phyloP scores from a whole-genome alignment of 140 eudicot genomes.

The Ambrosia hybrid region DNA sequence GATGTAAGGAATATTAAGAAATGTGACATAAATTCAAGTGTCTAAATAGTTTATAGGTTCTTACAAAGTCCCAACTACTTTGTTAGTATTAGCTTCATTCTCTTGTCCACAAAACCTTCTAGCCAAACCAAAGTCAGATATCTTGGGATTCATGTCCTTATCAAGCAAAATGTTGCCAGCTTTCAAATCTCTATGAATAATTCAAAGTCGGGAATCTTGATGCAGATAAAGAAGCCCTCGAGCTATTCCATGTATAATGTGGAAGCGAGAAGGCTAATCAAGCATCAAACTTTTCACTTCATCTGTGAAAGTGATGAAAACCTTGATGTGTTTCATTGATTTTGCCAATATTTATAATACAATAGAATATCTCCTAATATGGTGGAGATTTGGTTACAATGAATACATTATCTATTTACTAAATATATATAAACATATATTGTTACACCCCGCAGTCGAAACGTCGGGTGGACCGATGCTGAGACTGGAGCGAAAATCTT shows the following conservation, averaged over 20 bases:
- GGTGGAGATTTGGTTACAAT: no score
- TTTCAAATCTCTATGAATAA: constrained; percentile 37
- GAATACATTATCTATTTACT: no score
- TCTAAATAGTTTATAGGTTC: not conserved
- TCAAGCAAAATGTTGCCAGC: constrained; percentile 37
- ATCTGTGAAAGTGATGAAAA: not conserved
- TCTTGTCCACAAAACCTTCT: constrained; percentile 32
- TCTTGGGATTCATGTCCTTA: constrained; percentile 36
- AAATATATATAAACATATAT: no score
- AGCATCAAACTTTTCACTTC: not conserved
- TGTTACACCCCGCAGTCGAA: no score
- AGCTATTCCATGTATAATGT: constrained; percentile 35
- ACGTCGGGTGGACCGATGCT: no score
- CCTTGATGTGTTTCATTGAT: no score
- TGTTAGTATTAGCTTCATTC: constrained; percentile 16
- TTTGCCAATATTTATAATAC: no score
- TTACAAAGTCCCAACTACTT: constrained; percentile 29
- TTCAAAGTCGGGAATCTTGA: constrained; percentile 46
- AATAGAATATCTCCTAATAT: no score
- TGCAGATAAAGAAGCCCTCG: constrained; percentile 48
- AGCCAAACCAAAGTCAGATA: constrained; percentile 41
- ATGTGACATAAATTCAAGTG: no score
- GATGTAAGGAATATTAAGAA: no score
- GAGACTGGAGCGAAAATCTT: no score
- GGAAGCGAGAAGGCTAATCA: not conserved